These are phyloP conservation scores for Lagerstroemia speciosa DNA, from an alignment of 345 rosid species.

Conservation along the genomic window DNA sequence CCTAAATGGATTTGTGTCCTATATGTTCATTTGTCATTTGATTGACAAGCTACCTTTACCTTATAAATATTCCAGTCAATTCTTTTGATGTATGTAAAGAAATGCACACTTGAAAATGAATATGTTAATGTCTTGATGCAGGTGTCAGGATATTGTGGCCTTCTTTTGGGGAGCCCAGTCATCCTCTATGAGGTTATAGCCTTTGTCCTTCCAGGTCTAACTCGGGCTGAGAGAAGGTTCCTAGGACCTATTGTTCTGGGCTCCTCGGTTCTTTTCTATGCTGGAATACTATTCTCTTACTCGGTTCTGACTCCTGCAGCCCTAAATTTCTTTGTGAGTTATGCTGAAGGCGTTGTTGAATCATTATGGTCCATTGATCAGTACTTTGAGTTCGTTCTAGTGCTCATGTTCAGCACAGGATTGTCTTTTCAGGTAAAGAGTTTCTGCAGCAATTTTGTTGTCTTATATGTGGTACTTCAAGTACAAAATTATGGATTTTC, in stretches of 20 bases:
- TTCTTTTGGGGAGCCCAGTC: constrained; percentile 84
- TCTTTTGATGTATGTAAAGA: not conserved
- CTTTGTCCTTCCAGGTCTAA: constrained; percentile 92
- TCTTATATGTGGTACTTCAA: not conserved
- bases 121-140: constrained; percentile 21
- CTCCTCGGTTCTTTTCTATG: constrained; percentile 85
- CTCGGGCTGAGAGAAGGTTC: constrained; percentile 82
- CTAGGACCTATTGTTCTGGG: constrained; percentile 88
- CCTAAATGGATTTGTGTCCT: too few species aligned
- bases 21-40: too few species aligned
- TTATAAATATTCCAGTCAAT: not conserved
- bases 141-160: constrained; percentile 97
- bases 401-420: constrained; percentile 99
- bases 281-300: constrained; percentile 82
- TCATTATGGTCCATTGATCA: constrained; percentile 98
- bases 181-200: constrained; percentile 92
- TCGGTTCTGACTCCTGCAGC: constrained; percentile 87
- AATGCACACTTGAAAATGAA: not conserved
- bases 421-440: constrained; percentile 78
- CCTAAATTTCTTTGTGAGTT: constrained; percentile 82
- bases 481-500: not conserved
- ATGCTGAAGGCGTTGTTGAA: constrained; percentile 96
- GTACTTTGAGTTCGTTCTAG: constrained; percentile 91
- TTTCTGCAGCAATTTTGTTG: not conserved
- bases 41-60: not conserved